Conservation (phyloP, 305 asterid genomes). For the Petunia hybrid region DNA sequence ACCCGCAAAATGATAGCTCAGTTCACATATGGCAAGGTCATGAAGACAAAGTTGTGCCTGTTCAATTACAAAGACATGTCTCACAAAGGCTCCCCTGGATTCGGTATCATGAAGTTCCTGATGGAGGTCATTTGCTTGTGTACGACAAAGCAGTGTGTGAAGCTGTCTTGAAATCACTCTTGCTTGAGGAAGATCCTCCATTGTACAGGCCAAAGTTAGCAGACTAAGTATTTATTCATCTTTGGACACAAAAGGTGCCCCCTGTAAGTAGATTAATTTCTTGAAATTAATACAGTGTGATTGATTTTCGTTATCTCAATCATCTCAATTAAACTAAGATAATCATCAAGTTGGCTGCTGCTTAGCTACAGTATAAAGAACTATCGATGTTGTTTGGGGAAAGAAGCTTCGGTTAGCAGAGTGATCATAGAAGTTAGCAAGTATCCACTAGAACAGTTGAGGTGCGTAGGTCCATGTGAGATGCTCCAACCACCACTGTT, state of each 20-base stretch:
- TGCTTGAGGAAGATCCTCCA: constrained; percentile 79
- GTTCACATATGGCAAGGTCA: constrained; percentile 94
- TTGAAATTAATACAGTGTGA: constrained; percentile 34
- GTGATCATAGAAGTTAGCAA: too few species aligned
- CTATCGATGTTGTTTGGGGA: too few species aligned
- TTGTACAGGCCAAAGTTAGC: constrained; percentile 57
- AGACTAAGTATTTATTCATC: constrained; percentile 37
- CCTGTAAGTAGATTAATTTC: constrained; percentile 46
- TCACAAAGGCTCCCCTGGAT: constrained; percentile 82
- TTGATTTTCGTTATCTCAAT: neutral
- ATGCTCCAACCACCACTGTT: too few species aligned
- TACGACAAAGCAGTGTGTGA: constrained; percentile 86
- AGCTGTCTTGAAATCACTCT: constrained; percentile 82
- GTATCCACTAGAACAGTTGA: too few species aligned
- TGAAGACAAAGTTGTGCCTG: constrained; percentile 89
- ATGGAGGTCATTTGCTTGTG: constrained; percentile 90
- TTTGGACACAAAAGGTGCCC: constrained; percentile 46
- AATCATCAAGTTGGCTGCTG: too few species aligned
- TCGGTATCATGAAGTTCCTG: constrained; percentile 86
- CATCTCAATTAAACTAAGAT: neutral
- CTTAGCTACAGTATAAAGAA: too few species aligned
- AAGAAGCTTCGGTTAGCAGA: too few species aligned
- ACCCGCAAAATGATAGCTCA: constrained; percentile 50
- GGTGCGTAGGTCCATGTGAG: too few species aligned
- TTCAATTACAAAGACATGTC: constrained; percentile 71